phyloP scores from a whole-genome alignment of 805 yeast species.

The Sugiyamaella lignohabitans region DNA sequence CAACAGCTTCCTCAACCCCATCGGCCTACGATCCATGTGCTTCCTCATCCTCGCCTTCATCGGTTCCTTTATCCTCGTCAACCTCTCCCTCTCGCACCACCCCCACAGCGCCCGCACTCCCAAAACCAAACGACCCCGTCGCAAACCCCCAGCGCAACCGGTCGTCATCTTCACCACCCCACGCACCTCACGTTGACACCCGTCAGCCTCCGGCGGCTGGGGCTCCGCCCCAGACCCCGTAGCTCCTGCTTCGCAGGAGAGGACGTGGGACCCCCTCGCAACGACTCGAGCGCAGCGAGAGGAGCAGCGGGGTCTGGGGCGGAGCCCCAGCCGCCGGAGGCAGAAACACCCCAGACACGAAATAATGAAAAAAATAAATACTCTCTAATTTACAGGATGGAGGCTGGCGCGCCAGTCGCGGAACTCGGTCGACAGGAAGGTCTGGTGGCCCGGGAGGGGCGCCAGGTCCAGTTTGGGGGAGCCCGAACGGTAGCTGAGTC shows the following conservation, averaged over 20 bases:
- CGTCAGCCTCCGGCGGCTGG: not conserved
- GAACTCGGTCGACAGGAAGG: constrained; percentile 45
- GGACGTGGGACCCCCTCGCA: not conserved
- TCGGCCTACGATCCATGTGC: constrained; percentile 60
- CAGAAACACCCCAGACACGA: no score
- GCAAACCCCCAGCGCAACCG: not conserved
- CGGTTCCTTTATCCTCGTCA: constrained; percentile 29
- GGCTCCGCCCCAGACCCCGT: not conserved
- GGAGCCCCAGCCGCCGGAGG: not conserved
- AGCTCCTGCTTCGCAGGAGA: not conserved
- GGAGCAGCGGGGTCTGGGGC: not conserved
- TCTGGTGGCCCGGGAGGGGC: constrained; percentile 13
- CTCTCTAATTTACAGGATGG: no score
- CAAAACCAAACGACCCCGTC: not conserved
- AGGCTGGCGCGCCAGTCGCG: constrained; percentile 43
- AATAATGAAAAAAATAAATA: no score
- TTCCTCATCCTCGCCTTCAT: constrained; percentile 24
- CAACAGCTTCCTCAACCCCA: constrained; percentile 66
- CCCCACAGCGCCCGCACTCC: no score
- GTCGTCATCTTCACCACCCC: not conserved
- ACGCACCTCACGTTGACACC: not conserved
- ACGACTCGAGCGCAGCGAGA: no score
- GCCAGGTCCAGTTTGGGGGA: constrained; percentile 26
- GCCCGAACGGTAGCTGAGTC: constrained; percentile 48
- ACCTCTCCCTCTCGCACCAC: no score